Evolutionary conservation across 1,284 basidiomycete species (phyloP), one percentile per base, ranked within the genome.

Genomic region (Exsudoporus floridanus): DNA sequence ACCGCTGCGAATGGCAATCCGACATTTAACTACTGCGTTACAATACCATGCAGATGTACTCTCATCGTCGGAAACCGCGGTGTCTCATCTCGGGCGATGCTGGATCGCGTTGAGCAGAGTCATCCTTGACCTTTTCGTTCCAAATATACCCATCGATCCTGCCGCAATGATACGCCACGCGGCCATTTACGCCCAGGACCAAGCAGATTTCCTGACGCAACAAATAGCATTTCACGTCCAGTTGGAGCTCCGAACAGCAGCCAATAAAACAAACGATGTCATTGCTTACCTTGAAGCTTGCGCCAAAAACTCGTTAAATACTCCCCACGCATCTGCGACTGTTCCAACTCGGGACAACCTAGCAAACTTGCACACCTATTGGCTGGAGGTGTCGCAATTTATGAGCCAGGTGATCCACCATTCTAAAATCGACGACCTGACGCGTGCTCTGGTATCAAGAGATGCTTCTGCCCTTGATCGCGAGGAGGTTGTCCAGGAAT

Each of bases 131-230:
- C 77, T 96, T n/a, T 90, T 90, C 65, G 78, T 98, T 43, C 94
- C 97, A 0, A 83, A 92, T 64, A 75, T 86, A 5, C 93, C 95
- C 1, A 74, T 98, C 49, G 97, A 99, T 68, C 96, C 96, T 9
- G 83, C 88, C 14, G 84, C 85, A 18, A 79, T 88, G 31, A 79
- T 86, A 46, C 78, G 77, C 41, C 82, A 81, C 34, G 74, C 78
- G 0, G 70, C 70, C 6, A 72, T 77, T 35, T 82, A 88, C 41
- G 74, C 80, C 60, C 61, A 66, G n/a, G 64, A 74, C n/a, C 76
- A 84, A 49, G 67, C 77, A 16, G 62, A 69, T 0, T 66, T 75
- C n/a, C 63, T 91, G 0, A 59, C 67, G 0, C 72, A 73, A 7
- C 83, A 91, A 62, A 69, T 90, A 6, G 56, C 64, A 1, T 75